Percentiles rank a stretch among this genome's conserved stretches.
phyloP scores from a whole-genome alignment of 768 basidiomycete species.

The Leccinum incarnatum region DNA sequence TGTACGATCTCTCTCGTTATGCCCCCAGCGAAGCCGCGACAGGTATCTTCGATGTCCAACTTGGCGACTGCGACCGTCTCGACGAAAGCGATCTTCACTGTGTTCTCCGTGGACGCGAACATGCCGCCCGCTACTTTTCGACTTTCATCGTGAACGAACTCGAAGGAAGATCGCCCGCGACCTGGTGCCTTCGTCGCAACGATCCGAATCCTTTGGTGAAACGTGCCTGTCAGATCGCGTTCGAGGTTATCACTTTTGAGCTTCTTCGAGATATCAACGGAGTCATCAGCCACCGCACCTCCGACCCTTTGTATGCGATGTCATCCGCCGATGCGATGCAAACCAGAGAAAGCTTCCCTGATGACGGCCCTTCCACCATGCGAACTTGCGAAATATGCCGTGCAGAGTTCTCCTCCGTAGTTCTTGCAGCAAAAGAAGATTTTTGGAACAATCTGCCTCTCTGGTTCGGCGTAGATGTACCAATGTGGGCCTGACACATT shows the following conservation, averaged over 20 bases:
- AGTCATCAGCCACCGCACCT: constrained; percentile 59
- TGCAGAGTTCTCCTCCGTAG: constrained; percentile 57
- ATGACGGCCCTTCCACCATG: constrained; percentile 42
- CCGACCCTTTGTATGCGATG: constrained; percentile 71
- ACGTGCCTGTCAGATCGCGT: constrained; percentile 65
- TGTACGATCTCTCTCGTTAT: constrained; percentile 76
- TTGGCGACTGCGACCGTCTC: constrained; percentile 38
- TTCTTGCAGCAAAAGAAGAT: constrained; percentile 57
- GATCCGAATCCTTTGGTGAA: constrained; percentile 43
- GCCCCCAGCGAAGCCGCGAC: constrained; percentile 58
- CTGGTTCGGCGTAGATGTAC: constrained; percentile 62
- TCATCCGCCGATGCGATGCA: constrained; percentile 67
- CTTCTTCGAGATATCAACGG: constrained; percentile 73
- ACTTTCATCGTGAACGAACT: constrained; percentile 74
- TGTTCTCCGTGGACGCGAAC: constrained; percentile 68
- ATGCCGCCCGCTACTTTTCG: constrained; percentile 69
- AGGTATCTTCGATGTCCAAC: constrained; percentile 43
- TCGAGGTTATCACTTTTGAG: constrained; percentile 72
- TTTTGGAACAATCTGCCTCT: constrained; percentile 62
- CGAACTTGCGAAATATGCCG: constrained; percentile 66
- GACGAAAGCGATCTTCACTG: constrained; percentile 54
- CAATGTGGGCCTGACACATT: constrained; percentile 34
- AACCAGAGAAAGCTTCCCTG: constrained; percentile 45
- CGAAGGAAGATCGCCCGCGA: constrained; percentile 57
- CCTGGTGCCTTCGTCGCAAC: constrained; percentile 47